phyloP scores from a whole-genome alignment of 495 filamentous ascomycete genomes.

The Aspergillus affinis region DNA sequence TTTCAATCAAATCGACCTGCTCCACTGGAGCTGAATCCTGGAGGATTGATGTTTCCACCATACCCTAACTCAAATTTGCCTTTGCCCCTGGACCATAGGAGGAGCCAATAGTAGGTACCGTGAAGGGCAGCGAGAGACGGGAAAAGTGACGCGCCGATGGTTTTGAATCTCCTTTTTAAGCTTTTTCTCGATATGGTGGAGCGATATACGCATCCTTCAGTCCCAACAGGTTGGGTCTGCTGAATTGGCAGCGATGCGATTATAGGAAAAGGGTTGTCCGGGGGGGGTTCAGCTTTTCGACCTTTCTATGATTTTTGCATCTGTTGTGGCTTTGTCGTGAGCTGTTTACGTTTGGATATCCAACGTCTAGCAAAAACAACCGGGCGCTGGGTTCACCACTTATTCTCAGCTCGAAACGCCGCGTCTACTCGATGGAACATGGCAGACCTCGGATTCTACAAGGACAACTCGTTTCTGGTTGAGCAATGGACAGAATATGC shows the following conservation, averaged over 20 bases:
- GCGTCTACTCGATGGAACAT: background rate
- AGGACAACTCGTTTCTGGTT: constrained; percentile 3
- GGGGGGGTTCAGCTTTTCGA: background rate
- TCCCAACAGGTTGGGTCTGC: background rate
- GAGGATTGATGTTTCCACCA: background rate
- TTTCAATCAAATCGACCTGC: background rate
- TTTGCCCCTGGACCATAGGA: background rate
- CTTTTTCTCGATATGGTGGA: background rate
- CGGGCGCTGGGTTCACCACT: background rate
- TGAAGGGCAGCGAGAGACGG: background rate
- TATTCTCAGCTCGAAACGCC: background rate
- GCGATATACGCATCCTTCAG: background rate
- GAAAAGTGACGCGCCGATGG: background rate
- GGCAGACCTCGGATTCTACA: constrained; percentile 6
- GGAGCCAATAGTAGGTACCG: background rate
- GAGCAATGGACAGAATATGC: constrained; percentile 7
- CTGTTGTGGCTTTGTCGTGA: background rate
- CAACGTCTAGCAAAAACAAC: background rate
- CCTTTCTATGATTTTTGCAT: background rate
- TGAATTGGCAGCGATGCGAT: background rate
- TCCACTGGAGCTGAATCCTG: background rate
- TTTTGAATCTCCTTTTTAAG: background rate
- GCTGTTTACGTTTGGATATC: background rate
- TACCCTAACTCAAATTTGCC: background rate
- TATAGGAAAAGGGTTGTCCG: background rate